phyloP scores from a whole-genome alignment of 169 alveolate genomes.

The Toxoplasma gondii region DNA sequence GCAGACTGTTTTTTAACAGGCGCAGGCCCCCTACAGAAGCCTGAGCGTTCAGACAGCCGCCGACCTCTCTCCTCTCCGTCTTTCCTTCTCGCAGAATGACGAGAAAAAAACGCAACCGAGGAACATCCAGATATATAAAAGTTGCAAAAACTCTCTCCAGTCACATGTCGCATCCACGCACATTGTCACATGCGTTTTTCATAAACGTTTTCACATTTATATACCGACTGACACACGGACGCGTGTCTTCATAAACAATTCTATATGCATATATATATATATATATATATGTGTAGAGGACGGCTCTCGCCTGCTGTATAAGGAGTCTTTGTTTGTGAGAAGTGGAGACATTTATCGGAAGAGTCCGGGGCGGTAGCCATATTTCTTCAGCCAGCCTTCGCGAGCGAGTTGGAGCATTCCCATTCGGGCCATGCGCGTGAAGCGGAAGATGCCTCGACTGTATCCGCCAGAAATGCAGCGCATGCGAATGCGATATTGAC shows the following conservation, averaged over 20 bases:
- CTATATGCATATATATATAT: not conserved
- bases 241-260: not conserved
- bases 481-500: slow-evolving; percentile 80
- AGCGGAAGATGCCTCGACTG: slow-evolving; percentile 82
- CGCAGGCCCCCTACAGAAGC: too few relatives aligned
- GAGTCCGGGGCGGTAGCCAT: slow-evolving; percentile 72
- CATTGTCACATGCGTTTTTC: too few relatives aligned
- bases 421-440: slow-evolving; percentile 85
- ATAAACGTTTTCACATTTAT: too few relatives aligned
- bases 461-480: slow-evolving; percentile 85
- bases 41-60: too few relatives aligned
- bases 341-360: slow-evolving; percentile 12
- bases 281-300: not conserved
- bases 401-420: slow-evolving; percentile 85
- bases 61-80: too few relatives aligned
- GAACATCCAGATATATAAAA: not conserved
- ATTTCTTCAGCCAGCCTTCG: slow-evolving; percentile 86
- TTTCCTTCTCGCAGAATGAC: too few relatives aligned
- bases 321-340: not conserved
- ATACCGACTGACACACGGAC: not conserved
- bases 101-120: too few relatives aligned
- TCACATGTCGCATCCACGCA: too few relatives aligned
- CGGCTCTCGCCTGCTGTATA: not conserved
- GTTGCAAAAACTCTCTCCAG: too few relatives aligned
- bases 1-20: too few relatives aligned